Base-by-base conservation (phyloP, 1,284 basidiomycete genomes). In the Cryptococcus sp. region DNA sequence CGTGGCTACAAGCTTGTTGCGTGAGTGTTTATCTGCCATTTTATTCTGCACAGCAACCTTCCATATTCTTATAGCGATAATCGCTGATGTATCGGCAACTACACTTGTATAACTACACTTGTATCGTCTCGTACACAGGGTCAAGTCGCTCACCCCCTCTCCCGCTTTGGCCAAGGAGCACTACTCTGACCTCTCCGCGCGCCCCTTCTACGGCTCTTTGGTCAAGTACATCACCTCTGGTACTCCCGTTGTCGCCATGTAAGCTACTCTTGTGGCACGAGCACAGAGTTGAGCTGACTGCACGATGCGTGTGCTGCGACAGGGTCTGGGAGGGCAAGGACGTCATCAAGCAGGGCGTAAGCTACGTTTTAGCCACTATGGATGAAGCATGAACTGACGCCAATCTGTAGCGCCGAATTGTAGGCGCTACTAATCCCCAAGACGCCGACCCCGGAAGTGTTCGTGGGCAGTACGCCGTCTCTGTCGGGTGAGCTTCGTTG, bases 171-270 rank as follows among this genome's bases (percentile, higher is more conserved):
- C 75, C 52, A 68, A 71, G 62, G 71, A 76, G 61, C 73, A 76
- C 65, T 76, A 76, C 67, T 62, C 66, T 39, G 75, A 76, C 63
- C 70, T 76, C 40, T 62, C 70, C 25, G 56, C 65, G 17, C 61
- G 68, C 54, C 75, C 75, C 38, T 76, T 76, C 73, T 76, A 73
- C 72, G 59, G 60, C 54, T 62, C 64, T 45, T 68, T 76, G 46
- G 73, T 76, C 59, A 69, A 73, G 61, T 76, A 76, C 72, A 76
- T 76, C 63, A 75, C 75, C 60, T 72, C 70, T 40, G 73, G 73
- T 46, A 74, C 70, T 19, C 75, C 75, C 50, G 75, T 76, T 47
- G 75, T 76, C 44, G 75, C 75, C 59, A 75, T 76, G 74, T 72
- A 51, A 63, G 67, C 58, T 23, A 29, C 15, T 16, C 41, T 44